Base-by-base conservation (phyloP, 768 basidiomycete genomes). In the Pleurotus eryngii region DNA sequence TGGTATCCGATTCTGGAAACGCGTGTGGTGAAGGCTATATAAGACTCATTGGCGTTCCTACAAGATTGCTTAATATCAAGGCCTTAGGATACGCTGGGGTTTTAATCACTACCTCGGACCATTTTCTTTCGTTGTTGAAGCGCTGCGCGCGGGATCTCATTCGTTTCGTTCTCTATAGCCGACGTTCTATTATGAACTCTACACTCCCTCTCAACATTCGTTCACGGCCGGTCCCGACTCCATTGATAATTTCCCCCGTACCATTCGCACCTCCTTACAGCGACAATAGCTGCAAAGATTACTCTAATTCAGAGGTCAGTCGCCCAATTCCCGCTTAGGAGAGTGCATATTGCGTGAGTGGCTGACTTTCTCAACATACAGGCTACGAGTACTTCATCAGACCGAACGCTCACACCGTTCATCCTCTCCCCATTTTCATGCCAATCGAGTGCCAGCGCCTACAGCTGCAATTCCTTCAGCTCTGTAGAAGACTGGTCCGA, bases 401-500 rank as follows among this genome's bases (percentile, higher is more conserved):
- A 24, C 9, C n/a, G 26, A 39, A 53, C 51, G 51, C 51, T 53
- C 18, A 53, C 51, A 39, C 51, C 51, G 38, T 53, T 53, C 39
- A 40, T 40, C 37, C 17, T 53, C n/a, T 53, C 51, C 9, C 20
- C 51, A 39, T 42, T 14, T 30, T 53, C 51, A 9, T 17, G 9
- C 17, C 38, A 40, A 18, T 53, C 51, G 9, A 53, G 51, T 24
- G 51, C 51, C 51, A 53, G 51, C 22, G 51, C 22, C 26, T 53
- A 53, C 27, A 53, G 51, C 51, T 53, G 51, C 2, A 37, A 40
- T 26, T 53, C 38, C 15, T 53, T 24, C 39, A 38, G 38, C 51
- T 53, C 51, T 39, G 51, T 53, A 18, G 51, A 53, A 38, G 51
- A 53, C 38, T 53, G 51, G 51, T 20, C 51, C 11, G 51, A 53